A percentile compares a stretch with the other conserved stretches of the same genome.
These are phyloP conservation scores for Lecanicillium sp. DNA, from an alignment of 2,329 filamentous ascomycete species.

Conservation along the genomic window DNA sequence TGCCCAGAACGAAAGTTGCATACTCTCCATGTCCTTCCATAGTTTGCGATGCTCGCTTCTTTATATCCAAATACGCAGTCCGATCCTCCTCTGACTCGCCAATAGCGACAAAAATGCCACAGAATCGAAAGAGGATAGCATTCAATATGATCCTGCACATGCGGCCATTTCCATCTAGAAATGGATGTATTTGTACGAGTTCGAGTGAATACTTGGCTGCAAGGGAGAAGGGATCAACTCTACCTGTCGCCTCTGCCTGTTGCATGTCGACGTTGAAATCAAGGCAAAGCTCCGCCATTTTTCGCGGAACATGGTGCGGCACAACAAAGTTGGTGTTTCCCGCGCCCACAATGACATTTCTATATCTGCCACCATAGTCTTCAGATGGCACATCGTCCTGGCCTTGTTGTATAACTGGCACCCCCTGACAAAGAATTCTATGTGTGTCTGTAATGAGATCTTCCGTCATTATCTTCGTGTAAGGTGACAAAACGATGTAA, in stretches of 20 bases:
- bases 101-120: constrained; percentile 14
- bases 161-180: constrained; percentile 29
- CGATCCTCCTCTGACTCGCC: constrained; percentile 14
- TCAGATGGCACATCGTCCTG: too few species aligned
- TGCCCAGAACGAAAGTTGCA: constrained; percentile 16
- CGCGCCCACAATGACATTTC: constrained; percentile 15
- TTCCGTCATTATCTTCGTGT: too few species aligned
- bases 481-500: too few species aligned
- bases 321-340: constrained; percentile 18
- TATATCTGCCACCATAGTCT: constrained; percentile 18
- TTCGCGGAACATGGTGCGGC: constrained; percentile 15
- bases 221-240: constrained; percentile 20
- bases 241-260: background rate
- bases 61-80: constrained; percentile 13
- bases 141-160: constrained; percentile 29
- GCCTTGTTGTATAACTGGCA: too few species aligned
- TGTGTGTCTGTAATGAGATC: too few species aligned
- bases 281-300: constrained; percentile 19
- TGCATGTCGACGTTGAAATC: constrained; percentile 13
- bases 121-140: constrained; percentile 22
- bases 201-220: constrained; percentile 18
- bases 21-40: constrained; percentile 21
- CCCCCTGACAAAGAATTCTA: too few species aligned
- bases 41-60: constrained; percentile 12
- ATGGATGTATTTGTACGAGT: constrained; percentile 30